Evolutionary conservation across 176 grass and related monocot species (phyloP), one percentile per base, ranked within the genome.

Genomic region (Calamus simplicifolius): DNA sequence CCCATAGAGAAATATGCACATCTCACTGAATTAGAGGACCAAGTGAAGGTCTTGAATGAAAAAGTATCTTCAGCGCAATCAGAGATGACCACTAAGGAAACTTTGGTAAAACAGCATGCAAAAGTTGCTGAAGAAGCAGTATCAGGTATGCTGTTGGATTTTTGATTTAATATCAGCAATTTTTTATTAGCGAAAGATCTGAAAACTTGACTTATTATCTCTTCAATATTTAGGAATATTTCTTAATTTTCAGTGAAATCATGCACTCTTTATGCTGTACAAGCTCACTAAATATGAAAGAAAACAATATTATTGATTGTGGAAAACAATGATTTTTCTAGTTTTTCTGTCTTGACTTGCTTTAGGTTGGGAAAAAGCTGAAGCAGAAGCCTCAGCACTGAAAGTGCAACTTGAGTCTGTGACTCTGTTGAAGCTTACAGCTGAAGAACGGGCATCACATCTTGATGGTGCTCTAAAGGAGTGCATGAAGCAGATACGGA

Each of bases 81-180:
- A 28, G 94, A 99, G 85, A 85, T 99, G 62, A 89, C 62, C 53
- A 99, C 78, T 49, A 99, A 98, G 77, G 94, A 99, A 67, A 79
- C 78, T 57, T 74, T 89, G 29, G 94, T 93, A 67, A 99, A 99
- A 72, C 94, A 99, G 28, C 94, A 99, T 81, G 88, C 85, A 48
- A 99, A 93, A 93, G 94, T 99, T 78, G 94, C 94, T 52, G 94
- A 99, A 89, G 94, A 99, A 86, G 94, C 94, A 55, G 81, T 99
- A 48, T 88, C 84, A 89, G 94, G 94, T 93, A 74, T 29, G 27
- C 35, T 43, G 8, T 43, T 43, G 3, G 35, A 0, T 12, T 2
- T 43, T 43, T 43, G 35, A 43, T 43, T 43, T 43, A 43, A 43
- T 43, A 43, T 2, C 8, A 2, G 12, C 12, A 43, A 12, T 12